Conservation (phyloP, 208 protist species). For the Leishmania gerbilli region DNA sequence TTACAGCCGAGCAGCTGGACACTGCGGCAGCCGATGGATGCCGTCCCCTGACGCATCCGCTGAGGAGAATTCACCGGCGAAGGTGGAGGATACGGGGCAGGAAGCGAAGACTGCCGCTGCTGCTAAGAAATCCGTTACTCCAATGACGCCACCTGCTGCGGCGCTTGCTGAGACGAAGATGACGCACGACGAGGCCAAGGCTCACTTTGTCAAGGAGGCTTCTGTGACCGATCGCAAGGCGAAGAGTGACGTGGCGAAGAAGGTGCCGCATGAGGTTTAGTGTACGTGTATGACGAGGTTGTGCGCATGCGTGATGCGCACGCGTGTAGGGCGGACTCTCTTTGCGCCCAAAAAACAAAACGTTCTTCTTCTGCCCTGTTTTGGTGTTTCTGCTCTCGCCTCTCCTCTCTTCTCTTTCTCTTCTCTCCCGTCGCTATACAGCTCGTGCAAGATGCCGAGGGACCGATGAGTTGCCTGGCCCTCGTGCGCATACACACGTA, state of each 20-base stretch:
- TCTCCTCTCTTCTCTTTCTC: not conserved
- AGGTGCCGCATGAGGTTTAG: conserved; percentile 6
- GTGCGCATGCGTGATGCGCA: not conserved
- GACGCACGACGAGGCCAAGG: not conserved
- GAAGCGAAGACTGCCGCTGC: not conserved
- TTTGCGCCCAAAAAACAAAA: not conserved
- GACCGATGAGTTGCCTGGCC: not conserved
- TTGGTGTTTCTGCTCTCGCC: not conserved
- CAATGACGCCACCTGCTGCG: not conserved
- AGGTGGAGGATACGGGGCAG: not conserved
- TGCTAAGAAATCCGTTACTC: not conserved
- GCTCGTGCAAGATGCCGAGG: not conserved
- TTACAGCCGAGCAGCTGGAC: conserved; percentile 6
- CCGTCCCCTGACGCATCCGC: not conserved
- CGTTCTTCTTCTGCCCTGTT: too few species aligned
- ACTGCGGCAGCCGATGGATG: conserved; percentile 3
- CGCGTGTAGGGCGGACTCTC: not conserved
- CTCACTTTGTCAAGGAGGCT: conserved; percentile 13
- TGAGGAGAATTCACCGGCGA: not conserved
- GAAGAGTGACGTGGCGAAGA: conserved; percentile 11
- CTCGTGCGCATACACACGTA: not conserved
- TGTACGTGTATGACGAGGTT: not conserved
- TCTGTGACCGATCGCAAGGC: conserved; percentile 8
- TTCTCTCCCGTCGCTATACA: not conserved
- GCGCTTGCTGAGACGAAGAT: not conserved